Evolutionary conservation across 2,329 filamentous ascomycete genomes (phyloP).

Genomic region (Ceratocystis cubensis): DNA sequence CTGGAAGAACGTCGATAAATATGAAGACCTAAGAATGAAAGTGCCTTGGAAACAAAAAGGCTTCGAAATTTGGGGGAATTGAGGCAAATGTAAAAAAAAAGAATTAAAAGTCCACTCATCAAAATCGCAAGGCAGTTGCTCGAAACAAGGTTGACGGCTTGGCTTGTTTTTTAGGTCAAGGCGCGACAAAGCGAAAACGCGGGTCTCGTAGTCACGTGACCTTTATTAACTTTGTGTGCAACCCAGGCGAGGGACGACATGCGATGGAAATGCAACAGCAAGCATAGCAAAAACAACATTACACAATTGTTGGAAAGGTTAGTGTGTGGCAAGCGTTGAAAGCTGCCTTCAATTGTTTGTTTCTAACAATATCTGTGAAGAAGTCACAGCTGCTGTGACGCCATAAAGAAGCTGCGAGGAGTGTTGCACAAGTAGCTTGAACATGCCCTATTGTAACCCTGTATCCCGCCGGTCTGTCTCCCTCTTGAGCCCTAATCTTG

Average conservation of each 20-base stretch:
- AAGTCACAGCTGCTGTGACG: neutral
- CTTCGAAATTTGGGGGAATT: neutral
- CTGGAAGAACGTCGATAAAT: neutral
- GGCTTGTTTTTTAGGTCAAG: neutral
- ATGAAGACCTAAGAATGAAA: neutral
- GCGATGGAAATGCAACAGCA: neutral
- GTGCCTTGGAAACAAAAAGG: neutral
- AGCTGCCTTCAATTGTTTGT: neutral
- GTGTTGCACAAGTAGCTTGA: neutral
- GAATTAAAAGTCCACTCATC: slow-evolving; percentile 2
- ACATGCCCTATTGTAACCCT: neutral
- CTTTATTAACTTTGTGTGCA: neutral
- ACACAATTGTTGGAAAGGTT: neutral
- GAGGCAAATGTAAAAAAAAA: neutral
- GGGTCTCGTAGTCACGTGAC: slow-evolving; percentile 17
- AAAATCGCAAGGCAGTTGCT: neutral
- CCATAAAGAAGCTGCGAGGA: neutral
- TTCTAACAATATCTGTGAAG: neutral
- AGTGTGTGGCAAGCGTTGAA: no score
- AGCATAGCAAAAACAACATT: neutral
- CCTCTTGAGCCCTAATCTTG: neutral
- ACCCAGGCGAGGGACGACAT: neutral
- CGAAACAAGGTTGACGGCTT: neutral
- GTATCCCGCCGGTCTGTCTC: neutral
- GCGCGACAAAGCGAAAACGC: slow-evolving; percentile 13